Base-by-base conservation (phyloP, 805 yeast species). In the Lipomyces yamanashiensis region DNA sequence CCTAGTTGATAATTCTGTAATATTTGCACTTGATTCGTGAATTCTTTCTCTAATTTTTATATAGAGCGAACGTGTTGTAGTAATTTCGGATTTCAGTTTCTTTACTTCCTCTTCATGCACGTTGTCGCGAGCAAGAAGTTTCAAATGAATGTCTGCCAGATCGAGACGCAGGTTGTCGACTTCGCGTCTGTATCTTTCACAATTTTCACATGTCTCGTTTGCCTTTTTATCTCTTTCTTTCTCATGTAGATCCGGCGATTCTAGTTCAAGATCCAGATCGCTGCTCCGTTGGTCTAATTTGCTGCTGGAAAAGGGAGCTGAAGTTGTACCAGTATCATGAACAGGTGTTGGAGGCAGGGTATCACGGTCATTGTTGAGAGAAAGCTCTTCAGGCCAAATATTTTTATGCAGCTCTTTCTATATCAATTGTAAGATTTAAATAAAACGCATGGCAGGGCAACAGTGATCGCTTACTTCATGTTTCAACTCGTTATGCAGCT, bases 81-180 rank as follows among this genome's bases (percentile, higher is more conserved):
- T 15, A 6, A 62, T 44, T 17, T 62, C 48, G 7, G 34, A n/a
- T 17, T 36, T 17, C n/a, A 62, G 49, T 8, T 28, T 37, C 28
- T 19, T 23, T n/a, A 54, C n/a, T 15, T 54, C 53, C 12, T 36
- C 52, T 34, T 40, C 36, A 40, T 54, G 47, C 15, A 40, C 17
- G 7, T 28, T 21, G 10, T 62, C 63, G 9, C 51, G 41, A 1
- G 48, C 54, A n/a, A 58, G 17, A 9, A 34, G 7, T 37, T 45
- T 47, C 37, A 55, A 34, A 44, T 61, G 61, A 17, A 50, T 7
- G 2, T 58, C 55, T 5, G 66, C 68, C 7, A 64, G 53, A 41
- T 64, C 68, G 13, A 58, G 17, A n/a, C 68, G 63, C n/a, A 64
- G 57, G n/a, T 28, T 28, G 19, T 61, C 61, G 7, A 64, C 43